Evolutionary conservation across 1,284 basidiomycete species (phyloP).

Genomic region (Trichosporon ovoides): DNA sequence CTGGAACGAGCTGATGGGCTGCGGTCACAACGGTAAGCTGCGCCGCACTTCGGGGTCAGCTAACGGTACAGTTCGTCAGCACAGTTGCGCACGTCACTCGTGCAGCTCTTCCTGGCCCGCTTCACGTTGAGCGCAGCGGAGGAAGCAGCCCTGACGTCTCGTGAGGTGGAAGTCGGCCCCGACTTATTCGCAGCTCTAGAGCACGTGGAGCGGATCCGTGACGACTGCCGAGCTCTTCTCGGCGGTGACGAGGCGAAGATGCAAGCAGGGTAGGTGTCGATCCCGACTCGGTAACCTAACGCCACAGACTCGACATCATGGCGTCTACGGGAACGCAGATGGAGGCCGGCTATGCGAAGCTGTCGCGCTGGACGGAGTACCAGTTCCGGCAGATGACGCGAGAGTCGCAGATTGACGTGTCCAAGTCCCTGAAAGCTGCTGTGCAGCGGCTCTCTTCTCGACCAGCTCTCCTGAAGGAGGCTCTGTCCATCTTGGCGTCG

Average conservation of each 20-base stretch:
- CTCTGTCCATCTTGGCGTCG: slow-evolving; percentile 68
- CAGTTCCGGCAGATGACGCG: slow-evolving; percentile 77
- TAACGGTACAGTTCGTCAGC: slow-evolving; percentile 53
- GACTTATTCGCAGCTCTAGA: slow-evolving; percentile 81
- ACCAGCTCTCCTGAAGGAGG: slow-evolving; percentile 77
- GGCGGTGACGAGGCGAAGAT: slow-evolving; percentile 75
- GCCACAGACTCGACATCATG: slow-evolving; percentile 79
- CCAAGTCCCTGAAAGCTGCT: slow-evolving; percentile 63
- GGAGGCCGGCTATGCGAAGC: slow-evolving; percentile 83
- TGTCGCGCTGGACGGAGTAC: slow-evolving; percentile 76
- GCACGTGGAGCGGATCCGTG: slow-evolving; percentile 72
- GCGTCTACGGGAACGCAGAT: slow-evolving; percentile 70
- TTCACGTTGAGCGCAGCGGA: slow-evolving; percentile 79
- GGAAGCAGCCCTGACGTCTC: slow-evolving; percentile 64
- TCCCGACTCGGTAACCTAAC: neutral
- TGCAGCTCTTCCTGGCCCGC: slow-evolving; percentile 69
- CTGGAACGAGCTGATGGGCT: slow-evolving; percentile 80
- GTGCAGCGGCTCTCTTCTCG: slow-evolving; percentile 66
- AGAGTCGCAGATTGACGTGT: slow-evolving; percentile 74
- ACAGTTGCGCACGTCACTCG: slow-evolving; percentile 60
- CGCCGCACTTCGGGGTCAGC: too few relatives aligned
- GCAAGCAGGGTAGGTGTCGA: slow-evolving; percentile 65
- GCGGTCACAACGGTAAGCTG: slow-evolving; percentile 68
- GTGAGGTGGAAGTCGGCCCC: slow-evolving; percentile 67
- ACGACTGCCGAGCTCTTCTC: slow-evolving; percentile 78